Conservation (phyloP, 495 filamentous ascomycete species). For the Letharia columbiana region DNA sequence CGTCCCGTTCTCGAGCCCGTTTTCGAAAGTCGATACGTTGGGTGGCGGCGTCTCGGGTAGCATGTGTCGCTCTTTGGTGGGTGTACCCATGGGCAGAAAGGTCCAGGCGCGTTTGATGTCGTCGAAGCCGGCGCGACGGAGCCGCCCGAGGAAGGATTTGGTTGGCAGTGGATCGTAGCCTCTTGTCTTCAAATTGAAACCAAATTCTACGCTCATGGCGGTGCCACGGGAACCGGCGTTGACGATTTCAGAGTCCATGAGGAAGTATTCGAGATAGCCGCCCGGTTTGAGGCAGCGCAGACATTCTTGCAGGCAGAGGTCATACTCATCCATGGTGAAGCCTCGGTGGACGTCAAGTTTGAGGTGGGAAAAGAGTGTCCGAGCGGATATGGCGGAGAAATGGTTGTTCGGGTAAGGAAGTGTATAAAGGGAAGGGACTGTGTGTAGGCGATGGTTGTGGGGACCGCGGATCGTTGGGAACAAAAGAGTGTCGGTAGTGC, state of each 20-base stretch:
- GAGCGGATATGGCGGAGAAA: constrained; percentile 88
- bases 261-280: constrained; percentile 80
- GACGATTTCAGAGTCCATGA: constrained; percentile 82
- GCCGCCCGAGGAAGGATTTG: constrained; percentile 62
- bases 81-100: constrained; percentile 76
- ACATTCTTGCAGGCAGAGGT: constrained; percentile 75
- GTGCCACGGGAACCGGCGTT: constrained; percentile 68
- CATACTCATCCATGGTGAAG: constrained; percentile 71
- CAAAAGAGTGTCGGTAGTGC: constrained; percentile 57
- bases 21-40: constrained; percentile 42
- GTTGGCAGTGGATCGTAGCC: constrained; percentile 84
- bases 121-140: constrained; percentile 65
- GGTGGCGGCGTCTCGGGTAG: constrained; percentile 46
- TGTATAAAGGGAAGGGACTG: constrained; percentile 62
- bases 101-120: constrained; percentile 81
- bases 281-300: constrained; percentile 86
- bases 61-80: constrained; percentile 38
- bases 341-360: constrained; percentile 49
- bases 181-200: constrained; percentile 72
- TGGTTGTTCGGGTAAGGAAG: constrained; percentile 82
- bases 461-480: constrained; percentile 70
- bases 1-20: constrained; percentile 34
- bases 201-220: constrained; percentile 81
- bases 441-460: constrained; percentile 73
- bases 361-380: constrained; percentile 74